Conservation (phyloP, 768 basidiomycete genomes). For the Lactifluus piperatus region DNA sequence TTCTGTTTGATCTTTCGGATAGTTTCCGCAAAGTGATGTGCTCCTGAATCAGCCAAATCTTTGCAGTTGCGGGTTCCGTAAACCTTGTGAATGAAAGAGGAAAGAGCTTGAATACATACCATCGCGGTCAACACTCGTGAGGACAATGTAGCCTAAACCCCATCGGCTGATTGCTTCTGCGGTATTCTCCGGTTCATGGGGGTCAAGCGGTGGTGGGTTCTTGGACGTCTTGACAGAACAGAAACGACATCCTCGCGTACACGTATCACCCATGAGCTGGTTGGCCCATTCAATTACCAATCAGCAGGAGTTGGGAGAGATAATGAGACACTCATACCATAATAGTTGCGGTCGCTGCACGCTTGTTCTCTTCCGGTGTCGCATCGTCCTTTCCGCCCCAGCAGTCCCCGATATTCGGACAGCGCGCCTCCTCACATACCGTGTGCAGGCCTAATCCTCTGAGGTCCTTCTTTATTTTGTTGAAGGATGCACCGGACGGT, state of each 20-base stretch:
- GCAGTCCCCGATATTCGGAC: slow-evolving; percentile 99
- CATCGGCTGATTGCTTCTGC: slow-evolving; percentile 97
- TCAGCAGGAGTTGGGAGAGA: background rate
- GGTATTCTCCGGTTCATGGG: slow-evolving; percentile 96
- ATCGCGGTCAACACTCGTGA: slow-evolving; percentile 95
- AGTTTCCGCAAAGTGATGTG: slow-evolving; percentile 91
- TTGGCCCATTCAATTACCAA: background rate
- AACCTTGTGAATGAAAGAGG: background rate
- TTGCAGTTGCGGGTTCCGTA: background rate
- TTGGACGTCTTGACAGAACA: slow-evolving; percentile 95
- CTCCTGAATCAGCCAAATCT: slow-evolving; percentile 92
- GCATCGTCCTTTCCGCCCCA: slow-evolving; percentile 81
- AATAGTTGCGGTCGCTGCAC: slow-evolving; percentile 92
- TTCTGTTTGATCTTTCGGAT: slow-evolving; percentile 94
- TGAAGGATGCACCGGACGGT: slow-evolving; percentile 81
- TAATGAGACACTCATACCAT: slow-evolving; percentile 54
- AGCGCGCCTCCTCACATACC: slow-evolving; percentile 97
- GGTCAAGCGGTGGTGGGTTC: slow-evolving; percentile 82
- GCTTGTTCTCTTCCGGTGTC: slow-evolving; percentile 62
- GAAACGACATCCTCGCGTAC: slow-evolving; percentile 95
- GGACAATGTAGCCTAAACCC: slow-evolving; percentile 96
- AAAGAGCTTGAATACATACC: slow-evolving; percentile 41
- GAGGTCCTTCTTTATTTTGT: slow-evolving; percentile 91
- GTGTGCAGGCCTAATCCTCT: slow-evolving; percentile 88
- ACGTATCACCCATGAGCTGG: slow-evolving; percentile 98